Evolutionary conservation across 192 early-diverging fungal genomes (phyloP), one percentile per base, ranked within the genome.

Genomic region (Podila epicladia): DNA sequence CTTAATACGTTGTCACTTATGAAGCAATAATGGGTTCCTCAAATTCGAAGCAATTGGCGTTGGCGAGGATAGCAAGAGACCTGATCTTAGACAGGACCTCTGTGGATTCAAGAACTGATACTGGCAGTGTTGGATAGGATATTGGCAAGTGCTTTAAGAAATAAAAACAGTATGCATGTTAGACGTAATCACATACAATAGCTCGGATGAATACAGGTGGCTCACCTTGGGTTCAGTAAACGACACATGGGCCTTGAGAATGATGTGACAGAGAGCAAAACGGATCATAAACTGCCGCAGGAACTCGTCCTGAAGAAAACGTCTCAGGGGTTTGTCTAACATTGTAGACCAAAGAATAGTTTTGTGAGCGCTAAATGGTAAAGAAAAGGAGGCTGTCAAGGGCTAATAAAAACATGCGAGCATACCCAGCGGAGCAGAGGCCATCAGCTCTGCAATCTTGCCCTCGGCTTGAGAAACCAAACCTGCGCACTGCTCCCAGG

Each of bases 251-350:
- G 86, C 85, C 28, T 85, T 86, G 53, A 98, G 75, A 29, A 97
- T 75, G 6, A 87, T 87, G 62, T 86, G 85, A 71, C 90, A 93
- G 20, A 98, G 50, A 1, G 96, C 92, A 82, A 93, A 97, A 28
- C 96, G 90, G 9, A 94, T 89, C 48, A 97, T 86, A 71, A 99
- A 93, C 73, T 96, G 95, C 32, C 95, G 87, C 74, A 99, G 75
- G 80, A 98, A 98, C 61, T 96, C 96, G 83, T 98, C 97, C 58
- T 93, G 86, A 62, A 98, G 73, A 82, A 99, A 99, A 62, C 89
- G 61, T 49, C 82, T 71, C n/a, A 85, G 38, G n/a, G 68, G 38
- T 65, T 71, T 82, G 48, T 90, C 89, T 90, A 64, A 11, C 24
- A 55, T 55, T 55, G 53, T 20, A 33, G 22, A 49, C 8, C 17